Evolutionary conservation across 345 rosid genomes (phyloP).

Genomic region (Pseudoturritis turrita): DNA sequence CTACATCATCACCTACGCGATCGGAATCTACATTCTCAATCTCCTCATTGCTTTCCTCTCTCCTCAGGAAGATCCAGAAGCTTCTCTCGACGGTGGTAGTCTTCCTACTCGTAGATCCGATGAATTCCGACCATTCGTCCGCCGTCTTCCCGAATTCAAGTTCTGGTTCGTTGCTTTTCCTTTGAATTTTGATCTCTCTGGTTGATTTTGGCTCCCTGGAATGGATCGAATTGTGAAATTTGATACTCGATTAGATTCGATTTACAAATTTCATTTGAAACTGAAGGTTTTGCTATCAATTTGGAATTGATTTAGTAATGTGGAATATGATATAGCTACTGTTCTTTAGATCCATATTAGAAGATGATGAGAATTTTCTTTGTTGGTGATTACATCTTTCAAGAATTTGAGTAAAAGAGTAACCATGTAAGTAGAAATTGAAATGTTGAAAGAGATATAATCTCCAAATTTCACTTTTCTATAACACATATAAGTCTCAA

Average conservation of each 20-base stretch:
- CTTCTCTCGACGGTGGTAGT: constrained; percentile 41
- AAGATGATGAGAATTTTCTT: no score
- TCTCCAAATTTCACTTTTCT: no score
- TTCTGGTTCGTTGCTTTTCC: constrained; percentile 45
- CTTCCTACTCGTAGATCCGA: constrained; percentile 77
- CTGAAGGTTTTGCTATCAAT: neutral
- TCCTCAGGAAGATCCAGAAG: constrained; percentile 79
- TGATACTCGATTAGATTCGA: neutral
- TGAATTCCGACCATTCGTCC: constrained; percentile 80
- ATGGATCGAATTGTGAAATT: neutral
- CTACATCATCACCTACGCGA: constrained; percentile 72
- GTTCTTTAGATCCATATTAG: neutral
- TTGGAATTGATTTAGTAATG: no score
- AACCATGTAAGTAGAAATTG: neutral
- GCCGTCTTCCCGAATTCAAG: constrained; percentile 76
- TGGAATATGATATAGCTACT: neutral
- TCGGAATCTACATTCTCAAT: constrained; percentile 72
- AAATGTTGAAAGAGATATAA: neutral
- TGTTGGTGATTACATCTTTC: no score
- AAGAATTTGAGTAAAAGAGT: no score
- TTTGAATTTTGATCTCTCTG: neutral
- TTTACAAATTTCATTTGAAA: neutral
- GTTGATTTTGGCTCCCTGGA: neutral
- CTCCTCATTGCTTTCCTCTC: constrained; percentile 74
- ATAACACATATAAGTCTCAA: neutral